Evolutionary conservation across 768 basidiomycete species (phyloP).

Genomic region (Asterophora lycoperdoides): DNA sequence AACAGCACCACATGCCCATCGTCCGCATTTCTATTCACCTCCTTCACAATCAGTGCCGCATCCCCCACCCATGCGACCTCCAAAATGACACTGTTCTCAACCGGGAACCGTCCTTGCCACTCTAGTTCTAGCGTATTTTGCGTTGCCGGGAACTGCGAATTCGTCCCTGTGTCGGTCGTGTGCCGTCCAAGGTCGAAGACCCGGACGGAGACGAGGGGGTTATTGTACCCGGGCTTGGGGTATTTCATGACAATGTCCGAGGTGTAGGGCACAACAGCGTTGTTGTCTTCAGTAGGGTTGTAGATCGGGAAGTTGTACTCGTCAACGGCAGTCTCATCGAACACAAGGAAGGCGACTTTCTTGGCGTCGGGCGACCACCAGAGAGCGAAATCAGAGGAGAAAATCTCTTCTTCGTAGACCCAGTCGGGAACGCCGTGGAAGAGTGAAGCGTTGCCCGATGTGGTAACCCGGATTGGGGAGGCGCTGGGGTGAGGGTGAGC

Average conservation of each 20-base stretch:
- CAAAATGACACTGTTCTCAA: slow-evolving; percentile 64
- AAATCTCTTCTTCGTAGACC: slow-evolving; percentile 96
- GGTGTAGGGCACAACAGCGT: slow-evolving; percentile 77
- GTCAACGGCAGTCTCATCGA: slow-evolving; percentile 86
- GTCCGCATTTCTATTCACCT: slow-evolving; percentile 80
- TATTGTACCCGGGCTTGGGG: slow-evolving; percentile 87
- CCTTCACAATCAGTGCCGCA: slow-evolving; percentile 72
- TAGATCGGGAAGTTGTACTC: slow-evolving; percentile 89
- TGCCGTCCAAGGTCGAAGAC: slow-evolving; percentile 74
- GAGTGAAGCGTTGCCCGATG: slow-evolving; percentile 72
- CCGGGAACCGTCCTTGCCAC: slow-evolving; percentile 60
- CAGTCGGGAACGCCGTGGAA: slow-evolving; percentile 97
- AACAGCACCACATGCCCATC: slow-evolving; percentile 80
- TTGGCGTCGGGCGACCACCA: slow-evolving; percentile 88
- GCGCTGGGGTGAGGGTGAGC: slow-evolving; percentile 26
- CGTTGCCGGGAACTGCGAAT: slow-evolving; percentile 28
- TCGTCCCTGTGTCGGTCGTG: slow-evolving; percentile 28
- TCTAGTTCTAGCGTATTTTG: slow-evolving; percentile 52
- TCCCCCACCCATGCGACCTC: slow-evolving; percentile 90
- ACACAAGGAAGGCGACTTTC: slow-evolving; percentile 77
- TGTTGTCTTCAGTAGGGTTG: slow-evolving; percentile 73
- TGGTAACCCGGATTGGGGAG: slow-evolving; percentile 70
- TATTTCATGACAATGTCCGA: slow-evolving; percentile 68
- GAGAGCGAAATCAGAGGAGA: slow-evolving; percentile 63
- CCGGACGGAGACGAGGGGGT: slow-evolving; percentile 79